A percentile compares a stretch with the other conserved stretches of the same genome.
These are phyloP conservation scores for Vaccinium vitisidaea DNA, from an alignment of 148 eudicot species.

Conservation along the genomic window DNA sequence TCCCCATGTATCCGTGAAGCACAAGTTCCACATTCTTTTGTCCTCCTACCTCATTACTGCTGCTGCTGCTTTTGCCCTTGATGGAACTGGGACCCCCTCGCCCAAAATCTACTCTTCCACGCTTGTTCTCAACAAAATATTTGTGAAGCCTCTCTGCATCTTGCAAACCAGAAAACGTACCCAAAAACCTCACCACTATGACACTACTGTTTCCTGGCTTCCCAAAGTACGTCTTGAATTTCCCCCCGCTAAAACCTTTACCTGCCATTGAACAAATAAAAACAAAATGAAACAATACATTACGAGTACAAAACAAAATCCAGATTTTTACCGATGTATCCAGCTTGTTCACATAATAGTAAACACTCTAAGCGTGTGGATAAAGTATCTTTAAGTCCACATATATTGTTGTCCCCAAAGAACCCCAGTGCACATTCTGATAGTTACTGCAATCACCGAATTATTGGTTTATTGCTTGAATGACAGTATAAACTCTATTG, in stretches of 20 bases:
- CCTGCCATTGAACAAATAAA: slow-evolving; percentile 20
- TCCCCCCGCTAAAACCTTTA: slow-evolving; percentile 42
- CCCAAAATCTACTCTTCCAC: slow-evolving; percentile 41
- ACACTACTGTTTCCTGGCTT: slow-evolving; percentile 42
- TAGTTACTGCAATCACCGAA: neutral
- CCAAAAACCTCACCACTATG: slow-evolving; percentile 49
- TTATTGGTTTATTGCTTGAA: neutral
- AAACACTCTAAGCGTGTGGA: too few species aligned
- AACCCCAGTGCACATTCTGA: neutral
- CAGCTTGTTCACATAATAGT: neutral
- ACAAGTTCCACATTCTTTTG: slow-evolving; percentile 25
- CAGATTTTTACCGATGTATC: neutral
- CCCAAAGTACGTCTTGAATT: slow-evolving; percentile 36
- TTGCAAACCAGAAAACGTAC: slow-evolving; percentile 49
- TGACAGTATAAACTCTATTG: neutral
- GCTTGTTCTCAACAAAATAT: slow-evolving; percentile 34
- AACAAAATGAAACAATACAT: neutral
- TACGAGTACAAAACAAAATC: neutral
- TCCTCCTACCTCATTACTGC: slow-evolving; percentile 11
- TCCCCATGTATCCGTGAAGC: slow-evolving; percentile 54
- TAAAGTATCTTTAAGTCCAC: neutral
- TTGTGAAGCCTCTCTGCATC: slow-evolving; percentile 53
- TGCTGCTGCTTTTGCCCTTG: slow-evolving; percentile 30
- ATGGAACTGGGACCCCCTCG: slow-evolving; percentile 17
- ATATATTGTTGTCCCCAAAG: neutral